Evolutionary conservation across 164 flowering plant species (phyloP), one percentile per base, ranked within the genome.

Genomic region (Vitis amurensis): DNA sequence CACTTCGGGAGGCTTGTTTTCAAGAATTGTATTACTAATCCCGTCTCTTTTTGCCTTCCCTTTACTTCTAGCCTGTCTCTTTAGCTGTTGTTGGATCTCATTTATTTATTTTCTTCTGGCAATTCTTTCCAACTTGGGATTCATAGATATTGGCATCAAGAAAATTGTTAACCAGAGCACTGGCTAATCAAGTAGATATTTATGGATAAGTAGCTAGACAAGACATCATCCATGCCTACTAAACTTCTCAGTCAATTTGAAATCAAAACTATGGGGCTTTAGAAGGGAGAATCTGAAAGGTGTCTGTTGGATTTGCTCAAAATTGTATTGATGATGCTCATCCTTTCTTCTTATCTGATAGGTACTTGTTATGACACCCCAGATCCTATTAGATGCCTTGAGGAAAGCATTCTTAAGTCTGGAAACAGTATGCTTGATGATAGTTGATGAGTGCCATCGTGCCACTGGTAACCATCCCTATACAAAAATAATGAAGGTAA

Each of bases 361-460:
- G 98, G 96, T 94, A 23, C 66, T 94, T 70, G 94, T 94, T 14
- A 94, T 94, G 98, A 91, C 98, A 58, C 98, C 97, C 11, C 91
- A 89, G 71, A 82, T 94, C 73, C 70, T 91, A 15, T 75, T 91
- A 80, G 93, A 91, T 82, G 91, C 92, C 70, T 73, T 94, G 70
- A 88, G 92, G 77, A 94, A 89, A 71, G 92, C 91, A 67, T 89
- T 81, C 72, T 59, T 94, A 68, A 84, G 74, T 53, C 68, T 91
- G 4, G 85, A 86, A 4, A 71, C 59, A 63, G 79, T 94, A 52
- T 75, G 83, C 76, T 81, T 94, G 62, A 50, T 91, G 71, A 75
- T 91, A 58, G 71, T 94, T 68, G 98, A 94, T 62, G 98, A 94
- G 61, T 91, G 98, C 70, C 97, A 94, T 70, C 91, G 79, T 57